A percentile compares a stretch with the other conserved stretches of the same genome.
phyloP scores from a whole-genome alignment of 1,139 yeast species.

The Meyerozyma carpophila region DNA sequence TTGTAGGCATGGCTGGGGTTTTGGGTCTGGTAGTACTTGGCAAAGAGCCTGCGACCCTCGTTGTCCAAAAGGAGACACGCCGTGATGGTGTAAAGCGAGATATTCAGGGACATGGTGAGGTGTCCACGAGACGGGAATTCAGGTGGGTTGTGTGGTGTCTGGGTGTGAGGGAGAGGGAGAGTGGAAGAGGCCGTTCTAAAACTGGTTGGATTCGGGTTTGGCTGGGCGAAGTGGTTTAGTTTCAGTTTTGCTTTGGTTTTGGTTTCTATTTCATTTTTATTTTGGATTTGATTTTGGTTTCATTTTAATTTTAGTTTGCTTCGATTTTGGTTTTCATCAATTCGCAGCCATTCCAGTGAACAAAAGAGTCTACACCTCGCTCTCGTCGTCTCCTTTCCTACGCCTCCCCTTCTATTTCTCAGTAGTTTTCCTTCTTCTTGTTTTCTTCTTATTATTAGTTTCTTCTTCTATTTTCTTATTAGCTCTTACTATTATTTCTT shows the following conservation, averaged over 20 bases:
- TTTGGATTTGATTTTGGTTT: not conserved
- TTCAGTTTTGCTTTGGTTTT: no score
- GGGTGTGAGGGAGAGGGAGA: not conserved
- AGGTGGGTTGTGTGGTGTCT: not conserved
- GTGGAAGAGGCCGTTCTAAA: no score
- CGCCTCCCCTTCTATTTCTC: no score
- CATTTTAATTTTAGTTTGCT: not conserved
- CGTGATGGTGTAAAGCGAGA: slow-evolving; percentile 72
- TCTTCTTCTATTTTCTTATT: no score
- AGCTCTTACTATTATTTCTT: no score
- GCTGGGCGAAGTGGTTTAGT: no score
- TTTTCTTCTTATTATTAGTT: no score
- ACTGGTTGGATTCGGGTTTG: no score
- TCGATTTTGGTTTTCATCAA: not conserved
- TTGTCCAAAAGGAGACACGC: slow-evolving; percentile 77
- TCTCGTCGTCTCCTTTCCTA: no score
- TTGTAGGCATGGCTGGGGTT: slow-evolving; percentile 19
- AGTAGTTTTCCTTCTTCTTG: no score
- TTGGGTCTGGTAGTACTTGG: slow-evolving; percentile 70
- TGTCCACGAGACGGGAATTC: not conserved
- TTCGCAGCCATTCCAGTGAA: not conserved
- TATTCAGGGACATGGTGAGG: slow-evolving; percentile 41
- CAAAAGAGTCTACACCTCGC: no score
- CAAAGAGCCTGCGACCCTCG: slow-evolving; percentile 73
- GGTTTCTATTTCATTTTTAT: no score